These are phyloP conservation scores for Plantago elongata DNA, from an alignment of 257 asterid species.

Conservation along the genomic window DNA sequence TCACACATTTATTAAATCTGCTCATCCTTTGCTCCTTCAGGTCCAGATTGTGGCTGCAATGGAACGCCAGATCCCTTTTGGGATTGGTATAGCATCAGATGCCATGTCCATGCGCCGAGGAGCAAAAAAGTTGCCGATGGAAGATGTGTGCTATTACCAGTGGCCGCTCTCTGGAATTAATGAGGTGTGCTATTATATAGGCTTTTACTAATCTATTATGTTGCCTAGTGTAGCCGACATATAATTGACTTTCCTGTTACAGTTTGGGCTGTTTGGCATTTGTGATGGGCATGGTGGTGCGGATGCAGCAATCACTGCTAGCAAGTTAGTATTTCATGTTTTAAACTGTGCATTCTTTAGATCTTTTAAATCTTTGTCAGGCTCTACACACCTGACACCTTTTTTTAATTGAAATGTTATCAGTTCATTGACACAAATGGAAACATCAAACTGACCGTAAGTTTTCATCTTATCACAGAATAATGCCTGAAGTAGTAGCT, in stretches of 20 bases:
- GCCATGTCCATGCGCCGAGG: slow-evolving; percentile 67
- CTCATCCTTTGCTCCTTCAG: slow-evolving; percentile 29
- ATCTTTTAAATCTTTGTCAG: slow-evolving; percentile 9
- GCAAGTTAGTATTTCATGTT: slow-evolving; percentile 67
- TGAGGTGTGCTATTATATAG: slow-evolving; percentile 37
- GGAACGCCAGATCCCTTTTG: slow-evolving; percentile 46
- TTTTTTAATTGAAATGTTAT: too few relatives aligned
- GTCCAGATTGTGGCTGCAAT: slow-evolving; percentile 42
- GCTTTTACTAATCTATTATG: neutral
- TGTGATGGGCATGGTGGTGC: slow-evolving; percentile 76
- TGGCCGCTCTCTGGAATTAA: slow-evolving; percentile 68
- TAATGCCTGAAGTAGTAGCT: slow-evolving; percentile 80
- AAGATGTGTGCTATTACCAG: slow-evolving; percentile 59
- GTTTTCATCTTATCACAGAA: slow-evolving; percentile 39
- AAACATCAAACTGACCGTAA: slow-evolving; percentile 21
- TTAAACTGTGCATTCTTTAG: slow-evolving; percentile 16
- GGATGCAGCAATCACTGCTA: slow-evolving; percentile 52
- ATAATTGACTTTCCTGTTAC: slow-evolving; percentile 19
- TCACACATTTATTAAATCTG: neutral
- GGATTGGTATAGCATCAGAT: slow-evolving; percentile 57
- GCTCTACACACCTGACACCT: neutral
- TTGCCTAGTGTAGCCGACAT: slow-evolving; percentile 9
- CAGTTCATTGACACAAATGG: neutral
- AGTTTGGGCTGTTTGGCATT: slow-evolving; percentile 64
- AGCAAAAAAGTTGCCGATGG: slow-evolving; percentile 64